A percentile compares a stretch with the other conserved stretches of the same genome.
These are phyloP conservation scores for Craterostigma plantagineum DNA, from an alignment of 257 asterid species.

Conservation along the genomic window DNA sequence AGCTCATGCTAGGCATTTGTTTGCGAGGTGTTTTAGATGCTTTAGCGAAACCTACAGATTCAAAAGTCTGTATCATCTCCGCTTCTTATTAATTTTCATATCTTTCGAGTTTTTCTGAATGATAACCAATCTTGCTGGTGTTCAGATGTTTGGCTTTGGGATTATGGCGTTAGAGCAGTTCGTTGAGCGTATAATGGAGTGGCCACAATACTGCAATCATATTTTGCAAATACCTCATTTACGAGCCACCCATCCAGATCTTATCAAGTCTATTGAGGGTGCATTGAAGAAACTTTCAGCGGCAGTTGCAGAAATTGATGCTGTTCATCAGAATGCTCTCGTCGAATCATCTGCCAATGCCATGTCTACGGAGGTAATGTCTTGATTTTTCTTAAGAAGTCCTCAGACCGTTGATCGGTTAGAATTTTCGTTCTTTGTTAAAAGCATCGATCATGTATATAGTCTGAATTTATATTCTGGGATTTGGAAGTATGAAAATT, in stretches of 20 bases:
- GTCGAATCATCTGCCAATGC: too few species aligned
- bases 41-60: conserved; percentile 79
- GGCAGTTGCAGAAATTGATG: conserved; percentile 49
- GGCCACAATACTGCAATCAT: conserved; percentile 98
- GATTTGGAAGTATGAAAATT: too few species aligned
- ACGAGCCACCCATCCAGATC: conserved; percentile 58
- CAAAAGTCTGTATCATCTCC: conserved; percentile 36
- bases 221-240: conserved; percentile 84
- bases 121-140: conserved; percentile 1
- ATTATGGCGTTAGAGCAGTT: conserved; percentile 84
- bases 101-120: background rate
- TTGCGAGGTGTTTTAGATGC: conserved; percentile 89
- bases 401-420: too few species aligned
- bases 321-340: conserved; percentile 25
- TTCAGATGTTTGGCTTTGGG: conserved; percentile 93
- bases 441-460: too few species aligned
- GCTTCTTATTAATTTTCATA: background rate
- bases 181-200: conserved; percentile 79
- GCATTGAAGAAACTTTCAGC: conserved; percentile 56
- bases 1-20: conserved; percentile 82
- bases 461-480: too few species aligned
- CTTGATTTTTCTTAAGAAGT: too few species aligned
- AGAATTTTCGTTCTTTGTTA: too few species aligned
- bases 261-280: conserved; percentile 52
- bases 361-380: too few species aligned